phyloP scores from a whole-genome alignment of 345 rosid species.

The Melaleuca alternifolia region DNA sequence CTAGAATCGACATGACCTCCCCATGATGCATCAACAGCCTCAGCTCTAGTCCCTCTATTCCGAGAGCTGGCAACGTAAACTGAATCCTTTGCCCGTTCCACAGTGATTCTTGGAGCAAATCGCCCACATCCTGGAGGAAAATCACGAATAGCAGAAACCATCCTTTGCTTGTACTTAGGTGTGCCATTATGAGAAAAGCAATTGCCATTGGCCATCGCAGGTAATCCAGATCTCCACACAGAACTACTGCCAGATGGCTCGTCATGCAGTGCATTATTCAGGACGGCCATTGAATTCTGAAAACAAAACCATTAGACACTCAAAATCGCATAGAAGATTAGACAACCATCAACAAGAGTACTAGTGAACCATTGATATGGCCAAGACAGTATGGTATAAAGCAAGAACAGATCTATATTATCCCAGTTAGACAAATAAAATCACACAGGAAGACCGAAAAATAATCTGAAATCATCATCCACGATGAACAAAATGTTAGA shows the following conservation, averaged over 20 bases:
- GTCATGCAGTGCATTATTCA: conserved; percentile 15
- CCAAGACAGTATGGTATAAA: not conserved
- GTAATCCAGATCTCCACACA: conserved; percentile 14
- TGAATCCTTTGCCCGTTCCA: not conserved
- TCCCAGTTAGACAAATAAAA: not conserved
- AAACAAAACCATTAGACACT: not conserved
- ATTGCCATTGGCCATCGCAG: conserved; percentile 14
- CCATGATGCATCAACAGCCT: not conserved
- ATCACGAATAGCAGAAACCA: conserved; percentile 34
- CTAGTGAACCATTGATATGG: not conserved
- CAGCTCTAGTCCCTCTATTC: not conserved
- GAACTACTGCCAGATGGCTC: conserved; percentile 15
- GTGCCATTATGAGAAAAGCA: not conserved
- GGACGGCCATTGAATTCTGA: conserved; percentile 29
- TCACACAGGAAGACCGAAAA: not conserved
- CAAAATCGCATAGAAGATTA: not conserved
- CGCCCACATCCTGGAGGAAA: conserved; percentile 44
- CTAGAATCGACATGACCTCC: not conserved
- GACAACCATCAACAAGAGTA: not conserved
- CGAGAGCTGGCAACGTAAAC: not conserved
- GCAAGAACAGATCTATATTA: not conserved
- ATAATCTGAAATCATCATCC: not conserved
- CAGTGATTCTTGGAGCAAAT: conserved; percentile 1
- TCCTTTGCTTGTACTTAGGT: conserved; percentile 30
- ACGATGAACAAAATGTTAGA: not conserved